phyloP scores from a whole-genome alignment of 164 flowering plant species.

The Saururus chinensis region DNA sequence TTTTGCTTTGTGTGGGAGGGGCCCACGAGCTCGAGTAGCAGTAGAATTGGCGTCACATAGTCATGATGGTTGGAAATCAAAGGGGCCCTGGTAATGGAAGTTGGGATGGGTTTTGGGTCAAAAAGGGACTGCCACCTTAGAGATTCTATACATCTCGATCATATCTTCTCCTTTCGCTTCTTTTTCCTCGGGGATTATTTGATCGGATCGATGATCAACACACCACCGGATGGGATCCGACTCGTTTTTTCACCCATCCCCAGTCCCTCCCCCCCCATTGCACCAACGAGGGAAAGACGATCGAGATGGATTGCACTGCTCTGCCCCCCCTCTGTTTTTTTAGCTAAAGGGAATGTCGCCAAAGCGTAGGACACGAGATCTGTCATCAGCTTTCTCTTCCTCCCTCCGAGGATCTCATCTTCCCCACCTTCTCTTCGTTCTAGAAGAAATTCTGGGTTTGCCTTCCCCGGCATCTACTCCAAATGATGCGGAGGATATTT shows the following conservation, averaged over 20 bases:
- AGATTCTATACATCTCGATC: background rate
- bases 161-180: background rate
- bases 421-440: background rate
- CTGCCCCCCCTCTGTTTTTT: background rate
- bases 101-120: conserved; percentile 1
- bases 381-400: background rate
- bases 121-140: conserved; percentile 2
- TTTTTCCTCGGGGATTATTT: background rate
- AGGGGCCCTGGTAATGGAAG: background rate
- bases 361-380: conserved; percentile 7
- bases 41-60: background rate
- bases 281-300: background rate
- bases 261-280: background rate
- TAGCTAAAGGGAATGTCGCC: conserved; percentile 8
- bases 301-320: no score
- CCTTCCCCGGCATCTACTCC: background rate
- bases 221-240: background rate
- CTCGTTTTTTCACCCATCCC: background rate
- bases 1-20: background rate
- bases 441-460: background rate
- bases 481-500: background rate
- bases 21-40: background rate
- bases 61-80: background rate
- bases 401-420: background rate
- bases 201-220: background rate